Percentiles rank a stretch among this genome's conserved stretches.
phyloP scores from a whole-genome alignment of 768 basidiomycete species.

The Leucogyrophana mollusca region DNA sequence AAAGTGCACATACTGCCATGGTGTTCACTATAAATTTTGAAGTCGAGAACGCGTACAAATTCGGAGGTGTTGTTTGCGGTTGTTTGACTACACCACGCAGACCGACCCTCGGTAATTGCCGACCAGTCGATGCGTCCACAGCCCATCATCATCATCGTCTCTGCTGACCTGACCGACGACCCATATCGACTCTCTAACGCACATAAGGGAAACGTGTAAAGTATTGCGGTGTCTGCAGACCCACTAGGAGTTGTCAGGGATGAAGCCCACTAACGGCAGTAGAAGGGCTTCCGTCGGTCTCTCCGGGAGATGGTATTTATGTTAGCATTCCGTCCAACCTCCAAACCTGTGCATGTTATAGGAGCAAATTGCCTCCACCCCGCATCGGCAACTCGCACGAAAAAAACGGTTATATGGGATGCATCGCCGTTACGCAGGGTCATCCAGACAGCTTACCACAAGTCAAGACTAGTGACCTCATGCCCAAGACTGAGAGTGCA shows the following conservation, averaged over 20 bases:
- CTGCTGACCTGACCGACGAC: background rate
- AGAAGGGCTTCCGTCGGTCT: too few species aligned
- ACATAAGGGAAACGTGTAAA: background rate
- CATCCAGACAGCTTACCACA: too few species aligned
- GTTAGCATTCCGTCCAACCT: background rate
- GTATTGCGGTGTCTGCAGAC: background rate
- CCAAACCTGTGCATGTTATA: too few species aligned
- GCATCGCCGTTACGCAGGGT: too few species aligned
- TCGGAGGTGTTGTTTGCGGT: conserved; percentile 20
- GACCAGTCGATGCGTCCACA: background rate
- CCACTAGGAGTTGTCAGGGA: background rate
- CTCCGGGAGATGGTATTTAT: background rate
- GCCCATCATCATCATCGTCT: background rate
- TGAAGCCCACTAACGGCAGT: too few species aligned
- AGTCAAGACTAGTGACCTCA: too few species aligned
- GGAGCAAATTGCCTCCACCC: too few species aligned
- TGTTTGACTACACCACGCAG: conserved; percentile 5
- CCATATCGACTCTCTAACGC: background rate
- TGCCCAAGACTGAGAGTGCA: too few species aligned
- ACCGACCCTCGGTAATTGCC: background rate
- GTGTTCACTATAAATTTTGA: conserved; percentile 12
- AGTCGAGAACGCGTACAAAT: conserved; percentile 13
- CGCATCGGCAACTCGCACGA: too few species aligned
- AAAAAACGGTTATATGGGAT: too few species aligned
- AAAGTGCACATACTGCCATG: conserved; percentile 24